Base-by-base conservation (phyloP, 768 basidiomycete species). In the Russula vinacea region DNA sequence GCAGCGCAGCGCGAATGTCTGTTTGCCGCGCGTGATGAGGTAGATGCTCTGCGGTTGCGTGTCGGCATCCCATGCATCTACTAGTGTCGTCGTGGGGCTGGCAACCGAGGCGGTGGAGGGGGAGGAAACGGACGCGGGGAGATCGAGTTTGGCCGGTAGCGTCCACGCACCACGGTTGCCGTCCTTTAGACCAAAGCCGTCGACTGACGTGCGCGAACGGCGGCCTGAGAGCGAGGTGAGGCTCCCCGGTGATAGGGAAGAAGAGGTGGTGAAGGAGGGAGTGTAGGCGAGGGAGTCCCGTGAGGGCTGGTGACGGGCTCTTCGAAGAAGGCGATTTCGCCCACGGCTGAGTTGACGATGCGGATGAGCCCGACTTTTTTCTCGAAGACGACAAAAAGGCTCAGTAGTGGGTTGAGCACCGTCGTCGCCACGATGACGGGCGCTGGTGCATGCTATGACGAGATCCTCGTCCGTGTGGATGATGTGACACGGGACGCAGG, bases 321-420 rank as follows among this genome's bases (percentile, higher is more conserved):
- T 49, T 82, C 81, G 65, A 79, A 81, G 60, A 92, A 74, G 47
- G 89, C 85, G 29, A 93, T 79, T 72, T 94, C 92, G 39, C 87
- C 84, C 8, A 92, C 92, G 26, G 88, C 86, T 35, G 92, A 84
- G 73, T 93, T 91, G 6, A 84, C 83, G 26, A 93, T 72, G 24
- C 92, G 87, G 68, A 94, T 92, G 74, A 90, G 77, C n/a, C 85
- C 83, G 2, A 90, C 90, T 71, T 90, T 94, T 76, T 93, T 93
- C 73, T 94, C 92, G 71, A 94, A 94, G 26, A 86, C 77, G 62
- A 90, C 84, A 71, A 92, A 92, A n/a, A 94, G 76, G 68, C 84
- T 85, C 70, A 90, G 83, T 68, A 92, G 90, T 5, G 82, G 81
- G 22, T 87, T 87, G 70, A 89, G 89, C 60, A 78, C 77, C 64